These are phyloP conservation scores for Chytridiales sp. DNA, from an alignment of 371 early-diverging fungal species.

Conservation along the genomic window DNA sequence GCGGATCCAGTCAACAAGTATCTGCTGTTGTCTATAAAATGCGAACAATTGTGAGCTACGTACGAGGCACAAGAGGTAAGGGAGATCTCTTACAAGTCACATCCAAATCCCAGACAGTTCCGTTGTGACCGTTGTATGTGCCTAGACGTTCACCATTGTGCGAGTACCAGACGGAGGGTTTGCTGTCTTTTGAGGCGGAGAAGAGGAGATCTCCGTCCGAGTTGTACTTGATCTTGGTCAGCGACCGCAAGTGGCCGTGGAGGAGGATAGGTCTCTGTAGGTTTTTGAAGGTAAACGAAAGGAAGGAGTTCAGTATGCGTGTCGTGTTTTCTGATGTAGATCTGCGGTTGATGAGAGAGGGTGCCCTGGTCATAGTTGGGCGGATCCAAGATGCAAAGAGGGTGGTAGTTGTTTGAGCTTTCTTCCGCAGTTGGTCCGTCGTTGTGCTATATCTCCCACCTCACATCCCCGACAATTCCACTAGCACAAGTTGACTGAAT, in stretches of 20 bases:
- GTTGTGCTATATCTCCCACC: no score
- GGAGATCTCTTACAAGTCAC: constrained; percentile 68
- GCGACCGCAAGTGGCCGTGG: constrained; percentile 95
- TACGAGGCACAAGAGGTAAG: constrained; percentile 8
- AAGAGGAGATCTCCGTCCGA: constrained; percentile 98
- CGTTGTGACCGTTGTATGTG: constrained; percentile 92
- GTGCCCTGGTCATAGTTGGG: no score
- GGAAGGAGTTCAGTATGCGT: no score
- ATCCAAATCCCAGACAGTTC: constrained; percentile 94
- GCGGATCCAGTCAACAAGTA: constrained; percentile 91
- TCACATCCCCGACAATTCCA: no score
- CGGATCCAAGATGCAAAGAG: no score
- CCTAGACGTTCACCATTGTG: constrained; percentile 98
- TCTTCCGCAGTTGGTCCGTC: no score
- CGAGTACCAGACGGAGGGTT: constrained; percentile 92
- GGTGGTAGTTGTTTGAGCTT: no score
- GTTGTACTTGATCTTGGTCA: constrained; percentile 99
- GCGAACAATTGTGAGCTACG: constrained; percentile 3
- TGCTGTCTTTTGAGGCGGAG: constrained; percentile 93
- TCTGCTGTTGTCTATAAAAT: constrained; percentile 51
- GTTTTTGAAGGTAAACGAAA: not conserved
- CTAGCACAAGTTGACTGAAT: no score
- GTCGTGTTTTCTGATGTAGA: no score
- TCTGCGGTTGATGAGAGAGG: no score
- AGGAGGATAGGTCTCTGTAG: constrained; percentile 81